phyloP scores from a whole-genome alignment of 1,139 yeast species.

The Geotrichum siamense region DNA sequence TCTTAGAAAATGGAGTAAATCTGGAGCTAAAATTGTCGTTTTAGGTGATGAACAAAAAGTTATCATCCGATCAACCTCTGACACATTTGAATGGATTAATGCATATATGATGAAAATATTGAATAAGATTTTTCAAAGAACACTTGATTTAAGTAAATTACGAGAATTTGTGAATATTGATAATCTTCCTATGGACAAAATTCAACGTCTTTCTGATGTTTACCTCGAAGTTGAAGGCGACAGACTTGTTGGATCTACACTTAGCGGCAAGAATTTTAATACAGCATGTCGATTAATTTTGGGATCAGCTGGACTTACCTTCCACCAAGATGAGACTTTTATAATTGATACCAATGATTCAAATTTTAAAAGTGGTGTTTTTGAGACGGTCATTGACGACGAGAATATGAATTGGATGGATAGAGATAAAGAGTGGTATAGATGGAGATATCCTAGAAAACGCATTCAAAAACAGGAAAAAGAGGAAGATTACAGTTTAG shows the following conservation, averaged over 20 bases:
- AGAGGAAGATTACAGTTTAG: slow-evolving; percentile 2
- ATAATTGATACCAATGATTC: slow-evolving; percentile 21
- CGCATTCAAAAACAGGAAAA: slow-evolving; percentile 2
- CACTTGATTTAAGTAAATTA: slow-evolving; percentile 24
- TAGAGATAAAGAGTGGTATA: slow-evolving; percentile 27
- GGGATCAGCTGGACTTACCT: slow-evolving; percentile 22
- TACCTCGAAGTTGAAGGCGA: slow-evolving; percentile 24
- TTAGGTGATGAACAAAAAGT: slow-evolving; percentile 36
- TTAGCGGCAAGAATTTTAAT: slow-evolving; percentile 19
- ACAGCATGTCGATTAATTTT: slow-evolving; percentile 28
- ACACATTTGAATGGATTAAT: slow-evolving; percentile 34
- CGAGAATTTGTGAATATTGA: slow-evolving; percentile 20
- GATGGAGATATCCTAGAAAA: slow-evolving; percentile 23
- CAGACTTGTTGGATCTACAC: slow-evolving; percentile 25
- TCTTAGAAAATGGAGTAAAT: slow-evolving; percentile 45
- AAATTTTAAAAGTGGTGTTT: slow-evolving; percentile 17
- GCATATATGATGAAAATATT: slow-evolving; percentile 30
- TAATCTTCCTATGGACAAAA: slow-evolving; percentile 22
- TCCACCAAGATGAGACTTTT: slow-evolving; percentile 21
- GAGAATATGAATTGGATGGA: slow-evolving; percentile 32
- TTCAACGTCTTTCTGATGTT: slow-evolving; percentile 31
- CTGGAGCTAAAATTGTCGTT: slow-evolving; percentile 49
- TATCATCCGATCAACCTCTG: slow-evolving; percentile 34
- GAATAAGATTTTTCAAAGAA: slow-evolving; percentile 20
- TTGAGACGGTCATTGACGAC: slow-evolving; percentile 27